A percentile compares a stretch with the other conserved stretches of the same genome.
Evolutionary conservation across 1,139 yeast genomes (phyloP).

Genomic region (Zygoascus hellenicus): DNA sequence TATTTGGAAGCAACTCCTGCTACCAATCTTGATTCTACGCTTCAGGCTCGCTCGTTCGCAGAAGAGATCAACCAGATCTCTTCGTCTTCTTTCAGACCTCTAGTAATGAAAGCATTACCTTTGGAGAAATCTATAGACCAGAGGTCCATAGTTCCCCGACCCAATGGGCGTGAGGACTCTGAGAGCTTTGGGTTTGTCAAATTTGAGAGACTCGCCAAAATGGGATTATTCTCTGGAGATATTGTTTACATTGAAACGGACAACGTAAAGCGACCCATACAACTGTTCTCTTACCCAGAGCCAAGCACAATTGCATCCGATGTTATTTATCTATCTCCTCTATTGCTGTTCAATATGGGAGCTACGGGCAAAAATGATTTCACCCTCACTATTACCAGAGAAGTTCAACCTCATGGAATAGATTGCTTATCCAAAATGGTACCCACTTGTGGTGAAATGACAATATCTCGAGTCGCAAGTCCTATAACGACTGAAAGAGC

Average conservation of each 20-base stretch:
- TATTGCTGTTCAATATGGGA: constrained; percentile 50
- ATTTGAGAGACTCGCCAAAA: constrained; percentile 45
- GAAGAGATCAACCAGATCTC: not conserved
- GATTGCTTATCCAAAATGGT: not conserved
- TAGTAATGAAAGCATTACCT: constrained; percentile 18
- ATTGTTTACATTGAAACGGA: constrained; percentile 40
- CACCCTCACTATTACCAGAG: not conserved
- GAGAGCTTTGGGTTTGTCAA: constrained; percentile 50
- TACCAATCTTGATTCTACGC: constrained; percentile 13
- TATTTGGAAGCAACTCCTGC: constrained; percentile 14
- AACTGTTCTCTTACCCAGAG: constrained; percentile 56
- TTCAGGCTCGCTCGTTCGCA: not conserved
- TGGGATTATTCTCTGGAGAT: constrained; percentile 71
- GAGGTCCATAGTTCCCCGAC: constrained; percentile 26
- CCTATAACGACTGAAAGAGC: constrained; percentile 64
- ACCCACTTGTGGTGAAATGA: constrained; percentile 43
- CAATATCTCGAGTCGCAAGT: constrained; percentile 65
- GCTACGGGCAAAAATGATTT: constrained; percentile 35
- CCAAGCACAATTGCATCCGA: constrained; percentile 47
- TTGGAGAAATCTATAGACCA: constrained; percentile 22
- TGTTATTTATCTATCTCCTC: constrained; percentile 55
- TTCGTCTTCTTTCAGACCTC: constrained; percentile 8
- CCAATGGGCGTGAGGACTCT: constrained; percentile 34
- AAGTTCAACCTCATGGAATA: constrained; percentile 29
- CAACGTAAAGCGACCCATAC: constrained; percentile 35